Evolutionary conservation across 192 early-diverging fungal genomes (phyloP).

Genomic region (Mortierella claussenii): DNA sequence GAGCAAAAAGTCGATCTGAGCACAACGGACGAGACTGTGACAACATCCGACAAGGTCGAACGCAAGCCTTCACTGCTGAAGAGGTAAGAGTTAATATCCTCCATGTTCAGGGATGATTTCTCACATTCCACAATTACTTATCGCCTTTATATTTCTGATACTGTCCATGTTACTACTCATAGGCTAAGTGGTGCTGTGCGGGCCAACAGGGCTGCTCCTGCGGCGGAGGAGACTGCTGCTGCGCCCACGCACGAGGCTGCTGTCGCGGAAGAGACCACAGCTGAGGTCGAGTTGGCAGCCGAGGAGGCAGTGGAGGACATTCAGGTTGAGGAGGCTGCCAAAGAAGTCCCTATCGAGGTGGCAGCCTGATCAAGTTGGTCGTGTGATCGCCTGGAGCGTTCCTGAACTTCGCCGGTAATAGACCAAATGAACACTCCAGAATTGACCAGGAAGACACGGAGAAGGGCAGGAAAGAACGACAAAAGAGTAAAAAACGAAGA

Average conservation of each 20-base stretch:
- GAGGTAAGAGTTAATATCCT: slow-evolving; percentile 1
- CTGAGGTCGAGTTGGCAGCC: slow-evolving; percentile 3
- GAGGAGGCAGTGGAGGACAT: not conserved
- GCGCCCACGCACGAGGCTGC: not conserved
- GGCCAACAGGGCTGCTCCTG: slow-evolving; percentile 3
- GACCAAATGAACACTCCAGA: not conserved
- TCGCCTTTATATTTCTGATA: too few species aligned
- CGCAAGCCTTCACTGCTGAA: slow-evolving; percentile 51
- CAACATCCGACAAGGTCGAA: slow-evolving; percentile 35
- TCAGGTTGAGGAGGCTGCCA: slow-evolving; percentile 20
- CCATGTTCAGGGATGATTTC: not conserved
- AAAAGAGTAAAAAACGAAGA: slow-evolving; percentile 8
- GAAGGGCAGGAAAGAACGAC: not conserved
- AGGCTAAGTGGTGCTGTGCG: slow-evolving; percentile 41
- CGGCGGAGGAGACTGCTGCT: not conserved
- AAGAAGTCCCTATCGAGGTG: slow-evolving; percentile 3
- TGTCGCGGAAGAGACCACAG: slow-evolving; percentile 5
- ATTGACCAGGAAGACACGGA: not conserved
- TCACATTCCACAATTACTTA: not conserved
- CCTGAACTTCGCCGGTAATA: too few species aligned
- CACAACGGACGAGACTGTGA: slow-evolving; percentile 41
- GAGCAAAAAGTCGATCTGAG: slow-evolving; percentile 39
- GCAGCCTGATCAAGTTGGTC: too few species aligned
- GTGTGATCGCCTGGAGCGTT: too few species aligned
- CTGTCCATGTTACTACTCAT: too few species aligned